Conservation (phyloP, 306 rosid genomes). For the Clitoria ternatea region DNA sequence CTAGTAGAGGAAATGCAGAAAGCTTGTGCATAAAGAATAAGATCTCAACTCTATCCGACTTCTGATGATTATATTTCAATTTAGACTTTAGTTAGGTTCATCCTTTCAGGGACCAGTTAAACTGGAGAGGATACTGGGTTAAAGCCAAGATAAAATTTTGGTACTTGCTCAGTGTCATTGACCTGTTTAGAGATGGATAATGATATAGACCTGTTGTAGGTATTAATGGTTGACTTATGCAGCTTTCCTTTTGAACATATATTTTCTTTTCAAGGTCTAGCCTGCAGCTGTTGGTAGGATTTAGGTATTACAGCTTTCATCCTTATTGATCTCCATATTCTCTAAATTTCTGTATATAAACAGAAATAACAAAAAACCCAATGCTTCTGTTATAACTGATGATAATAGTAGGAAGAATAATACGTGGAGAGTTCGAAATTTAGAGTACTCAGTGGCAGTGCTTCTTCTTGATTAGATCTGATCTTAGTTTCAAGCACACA, state of each 20-base stretch:
- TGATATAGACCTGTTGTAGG: constrained; percentile 7
- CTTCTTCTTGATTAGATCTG: neutral
- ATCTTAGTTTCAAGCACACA: neutral
- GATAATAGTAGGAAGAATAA: neutral
- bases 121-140: constrained; percentile 17
- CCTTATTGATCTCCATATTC: neutral
- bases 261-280: constrained; percentile 1
- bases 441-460: neutral
- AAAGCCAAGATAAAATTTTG: constrained; percentile 5
- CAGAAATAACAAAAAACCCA: neutral
- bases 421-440: constrained; percentile 3
- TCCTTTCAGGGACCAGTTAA: constrained; percentile 31
- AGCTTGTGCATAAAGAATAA: constrained; percentile 34
- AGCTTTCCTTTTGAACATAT: neutral
- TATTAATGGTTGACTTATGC: neutral
- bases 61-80: constrained; percentile 19
- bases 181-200: constrained; percentile 14
- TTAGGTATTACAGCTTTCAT: neutral
- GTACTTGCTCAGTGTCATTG: neutral
- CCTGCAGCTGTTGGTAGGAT: neutral
- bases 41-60: neutral
- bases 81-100: constrained; percentile 31
- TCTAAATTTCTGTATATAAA: constrained; percentile 7
- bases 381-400: neutral
- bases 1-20: constrained; percentile 56